Evolutionary conservation across 495 filamentous ascomycete species (phyloP).

Genomic region (Amniculicola lignicola): DNA sequence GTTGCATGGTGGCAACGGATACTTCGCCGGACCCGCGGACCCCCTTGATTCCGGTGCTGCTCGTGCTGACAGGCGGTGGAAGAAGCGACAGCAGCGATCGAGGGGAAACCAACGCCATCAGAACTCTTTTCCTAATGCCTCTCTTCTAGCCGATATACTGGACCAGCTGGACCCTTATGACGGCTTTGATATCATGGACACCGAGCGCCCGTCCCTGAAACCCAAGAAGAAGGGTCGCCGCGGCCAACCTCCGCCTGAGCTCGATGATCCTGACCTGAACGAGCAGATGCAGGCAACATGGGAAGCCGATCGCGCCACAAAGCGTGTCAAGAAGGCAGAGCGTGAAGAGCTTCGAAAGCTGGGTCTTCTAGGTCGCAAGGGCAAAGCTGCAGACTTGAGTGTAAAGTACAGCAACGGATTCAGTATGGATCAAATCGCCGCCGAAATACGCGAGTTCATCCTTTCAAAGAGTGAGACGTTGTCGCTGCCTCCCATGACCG

Average conservation of each 20-base stretch:
- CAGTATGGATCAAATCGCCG: constrained; percentile 63
- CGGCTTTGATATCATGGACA: constrained; percentile 81
- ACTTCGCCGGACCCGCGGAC: constrained; percentile 14
- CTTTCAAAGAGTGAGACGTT: constrained; percentile 64
- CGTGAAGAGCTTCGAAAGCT: constrained; percentile 73
- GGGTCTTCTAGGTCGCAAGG: constrained; percentile 69
- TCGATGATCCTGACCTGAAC: constrained; percentile 75
- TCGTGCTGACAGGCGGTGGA: background rate
- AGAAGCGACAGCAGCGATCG: constrained; percentile 8
- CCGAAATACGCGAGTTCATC: constrained; percentile 70
- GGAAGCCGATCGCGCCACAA: constrained; percentile 77
- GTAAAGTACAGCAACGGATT: constrained; percentile 73
- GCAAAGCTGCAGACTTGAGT: constrained; percentile 62
- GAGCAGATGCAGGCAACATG: constrained; percentile 58
- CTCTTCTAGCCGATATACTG: constrained; percentile 62
- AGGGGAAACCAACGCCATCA: constrained; percentile 2
- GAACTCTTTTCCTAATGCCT: constrained; percentile 54
- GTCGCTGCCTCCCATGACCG: constrained; percentile 79
- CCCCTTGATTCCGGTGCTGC: background rate
- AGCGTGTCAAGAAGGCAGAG: constrained; percentile 71
- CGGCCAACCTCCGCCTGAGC: constrained; percentile 48
- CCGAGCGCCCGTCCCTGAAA: constrained; percentile 59
- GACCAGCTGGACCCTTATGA: constrained; percentile 62
- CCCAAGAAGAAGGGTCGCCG: constrained; percentile 57
- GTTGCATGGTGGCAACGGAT: constrained; percentile 47